Evolutionary conservation across 2,329 filamentous ascomycete genomes (phyloP).

Genomic region (Helicocarpus griseus): DNA sequence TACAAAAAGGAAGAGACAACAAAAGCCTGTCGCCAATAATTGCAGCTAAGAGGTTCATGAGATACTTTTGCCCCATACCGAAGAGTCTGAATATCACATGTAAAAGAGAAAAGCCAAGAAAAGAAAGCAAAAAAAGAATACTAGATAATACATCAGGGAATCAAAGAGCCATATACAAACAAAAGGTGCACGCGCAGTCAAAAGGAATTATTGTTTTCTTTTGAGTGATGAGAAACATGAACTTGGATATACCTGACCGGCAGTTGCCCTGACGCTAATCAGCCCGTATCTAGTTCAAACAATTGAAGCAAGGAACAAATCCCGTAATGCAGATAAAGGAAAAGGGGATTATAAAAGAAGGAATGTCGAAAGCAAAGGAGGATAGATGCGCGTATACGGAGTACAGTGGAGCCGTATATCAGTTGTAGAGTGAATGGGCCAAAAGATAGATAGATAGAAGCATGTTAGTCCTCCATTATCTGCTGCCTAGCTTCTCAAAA

Average conservation of each 20-base stretch:
- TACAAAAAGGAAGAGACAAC: not conserved
- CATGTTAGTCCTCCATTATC: not conserved
- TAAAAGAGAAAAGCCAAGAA: slow-evolving; percentile 4
- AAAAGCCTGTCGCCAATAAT: too few species aligned
- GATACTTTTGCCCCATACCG: too few species aligned
- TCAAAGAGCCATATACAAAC: not conserved
- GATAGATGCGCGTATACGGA: not conserved
- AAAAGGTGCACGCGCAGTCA: not conserved
- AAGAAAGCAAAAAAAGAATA: not conserved
- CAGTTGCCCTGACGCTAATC: not conserved
- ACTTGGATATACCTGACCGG: too few species aligned
- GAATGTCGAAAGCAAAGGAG: not conserved
- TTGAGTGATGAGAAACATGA: slow-evolving; percentile 8
- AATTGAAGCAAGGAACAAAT: not conserved
- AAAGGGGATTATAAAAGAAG: too few species aligned
- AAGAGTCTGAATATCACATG: too few species aligned
- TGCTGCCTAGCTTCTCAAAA: not conserved
- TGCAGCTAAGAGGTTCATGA: too few species aligned
- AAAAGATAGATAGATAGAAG: not conserved
- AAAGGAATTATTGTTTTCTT: not conserved
- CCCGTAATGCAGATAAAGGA: not conserved
- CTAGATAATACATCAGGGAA: not conserved
- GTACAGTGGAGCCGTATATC: too few species aligned
- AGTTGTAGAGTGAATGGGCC: not conserved
- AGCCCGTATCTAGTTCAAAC: not conserved